A percentile compares a stretch with the other conserved stretches of the same genome.
Conservation (phyloP, 2,329 filamentous ascomycete species). For the Fusarium sp. region DNA sequence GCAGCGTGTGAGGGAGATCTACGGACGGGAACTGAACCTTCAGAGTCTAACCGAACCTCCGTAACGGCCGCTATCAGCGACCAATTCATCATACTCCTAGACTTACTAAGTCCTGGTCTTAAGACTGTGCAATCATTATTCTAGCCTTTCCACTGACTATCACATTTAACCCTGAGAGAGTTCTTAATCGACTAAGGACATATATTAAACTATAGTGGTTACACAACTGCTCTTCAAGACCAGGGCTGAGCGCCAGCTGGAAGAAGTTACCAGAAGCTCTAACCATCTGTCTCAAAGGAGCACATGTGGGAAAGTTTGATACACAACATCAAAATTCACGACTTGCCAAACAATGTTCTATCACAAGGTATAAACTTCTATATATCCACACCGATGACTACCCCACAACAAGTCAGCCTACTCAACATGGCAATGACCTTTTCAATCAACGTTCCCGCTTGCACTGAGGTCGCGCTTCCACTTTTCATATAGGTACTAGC, state of each 20-base stretch:
- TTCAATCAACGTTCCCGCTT: too few species aligned
- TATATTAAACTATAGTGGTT: background rate
- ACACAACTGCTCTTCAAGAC: too few species aligned
- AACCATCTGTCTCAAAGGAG: too few species aligned
- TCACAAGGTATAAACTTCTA: background rate
- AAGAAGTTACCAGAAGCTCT: background rate
- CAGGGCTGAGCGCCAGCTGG: background rate
- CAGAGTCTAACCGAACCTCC: background rate
- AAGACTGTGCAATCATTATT: background rate
- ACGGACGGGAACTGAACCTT: background rate
- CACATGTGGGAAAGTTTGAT: background rate
- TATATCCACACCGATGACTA: background rate
- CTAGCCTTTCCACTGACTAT: background rate
- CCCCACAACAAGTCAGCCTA: background rate
- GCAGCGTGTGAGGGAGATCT: background rate
- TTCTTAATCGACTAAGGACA: fast-evolving
- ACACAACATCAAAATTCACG: background rate
- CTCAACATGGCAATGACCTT: too few species aligned
- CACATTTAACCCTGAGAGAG: fast-evolving
- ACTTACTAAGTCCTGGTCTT: background rate
- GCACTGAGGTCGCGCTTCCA: too few species aligned
- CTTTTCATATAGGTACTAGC: background rate
- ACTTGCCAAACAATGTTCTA: background rate
- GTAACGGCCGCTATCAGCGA: background rate
- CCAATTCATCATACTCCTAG: background rate